phyloP scores from a whole-genome alignment of 139 green algal species.

The Zygnema cylindricum region DNA sequence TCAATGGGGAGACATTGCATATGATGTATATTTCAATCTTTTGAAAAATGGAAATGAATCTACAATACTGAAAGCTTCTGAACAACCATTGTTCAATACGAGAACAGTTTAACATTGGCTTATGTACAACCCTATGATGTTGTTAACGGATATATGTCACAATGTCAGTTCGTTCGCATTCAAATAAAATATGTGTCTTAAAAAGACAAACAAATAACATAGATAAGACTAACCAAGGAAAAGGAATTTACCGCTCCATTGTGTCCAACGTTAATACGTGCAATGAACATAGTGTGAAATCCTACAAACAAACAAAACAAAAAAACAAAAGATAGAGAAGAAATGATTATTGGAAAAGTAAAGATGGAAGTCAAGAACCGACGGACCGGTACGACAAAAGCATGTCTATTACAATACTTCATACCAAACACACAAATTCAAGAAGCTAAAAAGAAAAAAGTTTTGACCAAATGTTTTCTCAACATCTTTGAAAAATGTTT shows the following conservation, averaged over 20 bases:
- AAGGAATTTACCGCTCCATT: background rate
- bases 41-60: no score
- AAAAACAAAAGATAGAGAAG: background rate
- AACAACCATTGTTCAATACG: background rate
- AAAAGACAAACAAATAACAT: background rate
- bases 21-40: background rate
- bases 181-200: background rate
- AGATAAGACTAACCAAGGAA: background rate
- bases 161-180: background rate
- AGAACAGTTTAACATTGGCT: background rate
- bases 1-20: background rate
- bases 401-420: background rate
- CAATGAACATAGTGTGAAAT: background rate
- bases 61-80: no score
- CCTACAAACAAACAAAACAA: background rate
- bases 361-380: background rate
- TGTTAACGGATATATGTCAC: background rate
- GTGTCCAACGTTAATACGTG: background rate
- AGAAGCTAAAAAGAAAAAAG: background rate
- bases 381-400: background rate
- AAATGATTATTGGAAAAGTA: background rate
- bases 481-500: no score
- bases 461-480: background rate
- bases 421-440: background rate
- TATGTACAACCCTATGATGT: background rate